These are phyloP conservation scores for Venturia pyrina DNA, from an alignment of 2,329 filamentous ascomycete species.

Conservation along the genomic window DNA sequence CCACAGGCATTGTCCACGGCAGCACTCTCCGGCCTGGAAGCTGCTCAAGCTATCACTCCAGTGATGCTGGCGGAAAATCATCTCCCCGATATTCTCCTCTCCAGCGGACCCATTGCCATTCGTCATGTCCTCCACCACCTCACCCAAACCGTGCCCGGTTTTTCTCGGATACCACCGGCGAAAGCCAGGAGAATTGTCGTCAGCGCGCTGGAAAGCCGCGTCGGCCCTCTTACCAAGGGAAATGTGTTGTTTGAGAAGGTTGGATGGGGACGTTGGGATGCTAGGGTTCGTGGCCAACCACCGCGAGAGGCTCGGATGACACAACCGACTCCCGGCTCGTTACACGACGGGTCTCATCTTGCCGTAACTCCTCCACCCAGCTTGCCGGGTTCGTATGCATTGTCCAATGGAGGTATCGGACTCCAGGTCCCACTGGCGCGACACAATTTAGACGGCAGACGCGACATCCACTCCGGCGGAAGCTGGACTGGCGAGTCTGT, in stretches of 20 bases:
- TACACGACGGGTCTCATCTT: constrained; percentile 23
- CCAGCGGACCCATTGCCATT: constrained; percentile 88
- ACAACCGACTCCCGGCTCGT: constrained; percentile 14
- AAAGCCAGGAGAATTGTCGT: constrained; percentile 89
- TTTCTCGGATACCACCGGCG: constrained; percentile 75
- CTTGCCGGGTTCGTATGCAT: constrained; percentile 34
- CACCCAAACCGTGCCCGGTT: constrained; percentile 86
- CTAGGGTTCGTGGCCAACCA: constrained; percentile 59
- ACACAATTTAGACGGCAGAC: constrained; percentile 14
- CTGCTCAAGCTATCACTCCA: constrained; percentile 73
- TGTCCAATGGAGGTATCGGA: constrained; percentile 30
- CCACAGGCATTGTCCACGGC: constrained; percentile 36
- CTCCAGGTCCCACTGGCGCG: constrained; percentile 35
- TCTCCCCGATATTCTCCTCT: constrained; percentile 80
- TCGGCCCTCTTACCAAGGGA: constrained; percentile 49
- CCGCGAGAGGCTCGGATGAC: constrained; percentile 27
- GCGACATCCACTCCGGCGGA: constrained; percentile 39
- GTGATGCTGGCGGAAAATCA: constrained; percentile 79
- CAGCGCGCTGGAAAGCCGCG: constrained; percentile 76
- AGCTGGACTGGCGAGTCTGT: constrained; percentile 62
- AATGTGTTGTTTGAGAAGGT: constrained; percentile 88
- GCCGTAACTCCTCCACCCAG: constrained; percentile 41
- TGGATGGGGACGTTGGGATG: constrained; percentile 95
- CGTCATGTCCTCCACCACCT: constrained; percentile 92
- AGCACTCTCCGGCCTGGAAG: constrained; percentile 51